phyloP scores from a whole-genome alignment of 2,329 filamentous ascomycete species.

The Coleophoma crateriformis region DNA sequence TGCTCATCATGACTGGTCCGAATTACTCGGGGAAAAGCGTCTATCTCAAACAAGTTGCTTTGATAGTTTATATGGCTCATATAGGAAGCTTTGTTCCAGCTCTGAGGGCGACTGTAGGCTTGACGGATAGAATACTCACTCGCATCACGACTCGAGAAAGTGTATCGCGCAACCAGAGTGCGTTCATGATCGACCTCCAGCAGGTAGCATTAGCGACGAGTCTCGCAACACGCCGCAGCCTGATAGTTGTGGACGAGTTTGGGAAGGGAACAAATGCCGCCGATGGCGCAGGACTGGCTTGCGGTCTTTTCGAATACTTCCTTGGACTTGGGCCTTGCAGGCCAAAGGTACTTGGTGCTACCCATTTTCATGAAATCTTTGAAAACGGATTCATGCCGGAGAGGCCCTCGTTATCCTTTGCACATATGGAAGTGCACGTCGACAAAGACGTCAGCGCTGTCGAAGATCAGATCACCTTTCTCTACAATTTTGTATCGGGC shows the following conservation, averaged over 20 bases:
- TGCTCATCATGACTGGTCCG: slow-evolving; percentile 81
- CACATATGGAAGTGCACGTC: slow-evolving; percentile 66
- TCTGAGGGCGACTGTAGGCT: slow-evolving; percentile 65
- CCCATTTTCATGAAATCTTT: slow-evolving; percentile 68
- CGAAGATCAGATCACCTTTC: slow-evolving; percentile 63
- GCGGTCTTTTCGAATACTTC: slow-evolving; percentile 53
- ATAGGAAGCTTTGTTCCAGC: slow-evolving; percentile 91
- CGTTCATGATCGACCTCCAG: slow-evolving; percentile 74
- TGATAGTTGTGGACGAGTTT: slow-evolving; percentile 93
- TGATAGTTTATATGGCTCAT: slow-evolving; percentile 90
- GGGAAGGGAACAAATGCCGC: slow-evolving; percentile 56
- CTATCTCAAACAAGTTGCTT: slow-evolving; percentile 86
- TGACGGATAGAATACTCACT: slow-evolving; percentile 91
- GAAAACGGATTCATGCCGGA: slow-evolving; percentile 51
- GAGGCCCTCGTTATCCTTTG: slow-evolving; percentile 49
- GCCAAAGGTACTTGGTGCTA: slow-evolving; percentile 56
- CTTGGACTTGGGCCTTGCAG: slow-evolving; percentile 35
- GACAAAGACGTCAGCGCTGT: slow-evolving; percentile 42
- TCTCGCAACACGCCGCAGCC: slow-evolving; percentile 67
- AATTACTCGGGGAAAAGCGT: slow-evolving; percentile 97
- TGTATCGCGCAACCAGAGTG: slow-evolving; percentile 52
- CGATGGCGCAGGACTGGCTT: slow-evolving; percentile 53
- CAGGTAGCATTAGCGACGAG: slow-evolving; percentile 75
- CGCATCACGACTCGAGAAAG: slow-evolving; percentile 71
- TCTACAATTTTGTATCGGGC: slow-evolving; percentile 66